Base-by-base conservation (phyloP, 495 filamentous ascomycete genomes). In the Astrothelium macrocarpum region DNA sequence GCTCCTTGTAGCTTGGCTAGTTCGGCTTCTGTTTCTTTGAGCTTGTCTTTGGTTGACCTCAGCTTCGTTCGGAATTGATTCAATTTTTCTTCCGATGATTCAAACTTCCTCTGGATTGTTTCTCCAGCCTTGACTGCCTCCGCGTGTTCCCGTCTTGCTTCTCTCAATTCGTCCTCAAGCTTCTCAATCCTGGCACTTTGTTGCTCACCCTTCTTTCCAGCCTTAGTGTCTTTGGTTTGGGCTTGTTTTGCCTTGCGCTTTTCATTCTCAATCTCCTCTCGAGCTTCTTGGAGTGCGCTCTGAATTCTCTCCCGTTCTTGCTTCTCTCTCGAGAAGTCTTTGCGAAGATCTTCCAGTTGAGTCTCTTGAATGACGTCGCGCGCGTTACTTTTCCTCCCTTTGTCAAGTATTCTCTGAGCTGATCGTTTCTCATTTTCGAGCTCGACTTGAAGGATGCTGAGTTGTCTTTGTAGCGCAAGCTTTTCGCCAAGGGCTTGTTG, bases 351-450 rank as follows among this genome's bases (percentile, higher is more conserved):
- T 11, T 77, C 76, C 20, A 84, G 45, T 65, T 79, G 75, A 32
- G 74, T 74, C 56, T 81, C 65, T 60, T 71, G 67, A 29, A 63
- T 63, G 49, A 67, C 63, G 58, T 70, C 66, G 2, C 62, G 67
- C 14, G 64, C 65, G n/a, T 63, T 70, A 59, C 67, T 70, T 25
- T 66, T 61, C 32, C 67, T 60, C 14, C 42, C n/a, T 65, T 82
- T 86, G 10, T 80, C 78, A 11, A 80, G 74, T 0, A 78, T 82
- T 60, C 85, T 84, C 62, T 88, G 82, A 26, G 83, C 78, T 1
- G 86, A 79, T 29, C 85, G 81, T 71, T 86, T 92, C 71, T 92
- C 87, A 58, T 86, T 85, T 62, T 90, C 89, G 10, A 96, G 79
- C 69, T 94, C 87, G 46, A 90, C 82, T 69, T 95, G 87, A 2